Conservation (phyloP, 192 early-diverging fungal genomes). For the Backusella mclennaniae region DNA sequence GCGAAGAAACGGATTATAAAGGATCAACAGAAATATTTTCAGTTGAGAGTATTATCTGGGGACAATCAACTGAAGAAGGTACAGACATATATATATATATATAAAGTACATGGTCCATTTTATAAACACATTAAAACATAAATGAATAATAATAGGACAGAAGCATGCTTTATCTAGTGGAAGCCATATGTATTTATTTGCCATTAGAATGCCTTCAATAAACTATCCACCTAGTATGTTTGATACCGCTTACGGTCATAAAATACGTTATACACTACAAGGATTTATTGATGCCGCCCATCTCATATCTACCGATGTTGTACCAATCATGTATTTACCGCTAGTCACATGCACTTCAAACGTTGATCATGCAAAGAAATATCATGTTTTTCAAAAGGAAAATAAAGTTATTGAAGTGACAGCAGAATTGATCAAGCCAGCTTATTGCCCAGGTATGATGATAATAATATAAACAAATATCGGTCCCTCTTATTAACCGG, state of each 20-base stretch:
- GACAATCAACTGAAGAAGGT: not conserved
- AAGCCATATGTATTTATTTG: slow-evolving; percentile 34
- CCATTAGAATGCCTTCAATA: slow-evolving; percentile 30
- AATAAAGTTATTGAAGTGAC: slow-evolving; percentile 10
- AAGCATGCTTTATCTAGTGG: slow-evolving; percentile 12
- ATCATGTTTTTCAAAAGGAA: not conserved
- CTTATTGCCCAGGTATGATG: slow-evolving; percentile 32
- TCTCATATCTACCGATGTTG: not conserved
- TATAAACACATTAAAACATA: not conserved
- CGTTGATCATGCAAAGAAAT: not conserved
- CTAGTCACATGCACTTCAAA: slow-evolving; percentile 12
- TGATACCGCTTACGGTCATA: slow-evolving; percentile 17
- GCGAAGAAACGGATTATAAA: slow-evolving; percentile 18
- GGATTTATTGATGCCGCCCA: slow-evolving; percentile 16
- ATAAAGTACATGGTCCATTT: too few relatives aligned
- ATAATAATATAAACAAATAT: not conserved
- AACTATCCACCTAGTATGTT: slow-evolving; percentile 33
- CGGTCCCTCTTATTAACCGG: not conserved
- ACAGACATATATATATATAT: not conserved
- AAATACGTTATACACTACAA: slow-evolving; percentile 27
- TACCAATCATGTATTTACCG: slow-evolving; percentile 29
- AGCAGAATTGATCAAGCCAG: slow-evolving; percentile 21
- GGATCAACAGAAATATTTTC: slow-evolving; percentile 14
- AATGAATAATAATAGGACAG: not conserved
- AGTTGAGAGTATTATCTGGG: slow-evolving; percentile 19